phyloP scores from a whole-genome alignment of 2,329 filamentous ascomycete genomes.

The Pseudogymnoascus sp. region DNA sequence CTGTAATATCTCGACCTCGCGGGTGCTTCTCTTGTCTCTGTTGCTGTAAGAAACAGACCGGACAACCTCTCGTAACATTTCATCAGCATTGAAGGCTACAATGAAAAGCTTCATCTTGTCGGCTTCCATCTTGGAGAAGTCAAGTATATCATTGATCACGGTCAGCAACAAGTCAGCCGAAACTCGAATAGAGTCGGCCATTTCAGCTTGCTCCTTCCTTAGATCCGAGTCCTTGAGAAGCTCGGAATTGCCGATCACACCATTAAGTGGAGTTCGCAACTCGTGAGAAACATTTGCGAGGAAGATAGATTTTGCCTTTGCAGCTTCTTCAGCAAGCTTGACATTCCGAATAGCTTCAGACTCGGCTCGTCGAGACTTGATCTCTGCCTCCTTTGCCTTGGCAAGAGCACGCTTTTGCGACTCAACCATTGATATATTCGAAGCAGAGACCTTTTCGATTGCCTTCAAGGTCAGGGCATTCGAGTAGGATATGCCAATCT shows the following conservation, averaged over 20 bases:
- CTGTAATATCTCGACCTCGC: constrained; percentile 55
- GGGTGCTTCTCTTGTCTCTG: constrained; percentile 51
- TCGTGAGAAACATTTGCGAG: constrained; percentile 74
- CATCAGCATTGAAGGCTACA: constrained; percentile 57
- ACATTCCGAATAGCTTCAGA: constrained; percentile 70
- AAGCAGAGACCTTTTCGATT: constrained; percentile 67
- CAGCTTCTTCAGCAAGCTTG: constrained; percentile 73
- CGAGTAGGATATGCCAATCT: constrained; percentile 65
- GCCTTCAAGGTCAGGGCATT: constrained; percentile 61
- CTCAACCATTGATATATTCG: constrained; percentile 69
- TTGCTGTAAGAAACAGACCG: constrained; percentile 59
- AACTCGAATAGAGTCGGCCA: constrained; percentile 77
- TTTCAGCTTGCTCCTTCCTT: constrained; percentile 70
- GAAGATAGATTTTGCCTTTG: constrained; percentile 76
- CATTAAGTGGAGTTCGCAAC: constrained; percentile 73
- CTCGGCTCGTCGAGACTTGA: constrained; percentile 68
- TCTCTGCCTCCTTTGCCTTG: constrained; percentile 64
- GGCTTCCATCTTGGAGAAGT: constrained; percentile 90
- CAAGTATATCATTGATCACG: constrained; percentile 92
- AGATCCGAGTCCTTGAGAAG: constrained; percentile 68
- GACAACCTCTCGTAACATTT: constrained; percentile 57
- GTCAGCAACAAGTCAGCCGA: constrained; percentile 81
- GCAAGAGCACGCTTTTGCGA: constrained; percentile 66
- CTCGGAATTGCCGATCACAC: constrained; percentile 83
- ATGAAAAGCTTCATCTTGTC: constrained; percentile 77